Evolutionary conservation across 768 basidiomycete genomes (phyloP).

Genomic region (Tulasnella sp.): DNA sequence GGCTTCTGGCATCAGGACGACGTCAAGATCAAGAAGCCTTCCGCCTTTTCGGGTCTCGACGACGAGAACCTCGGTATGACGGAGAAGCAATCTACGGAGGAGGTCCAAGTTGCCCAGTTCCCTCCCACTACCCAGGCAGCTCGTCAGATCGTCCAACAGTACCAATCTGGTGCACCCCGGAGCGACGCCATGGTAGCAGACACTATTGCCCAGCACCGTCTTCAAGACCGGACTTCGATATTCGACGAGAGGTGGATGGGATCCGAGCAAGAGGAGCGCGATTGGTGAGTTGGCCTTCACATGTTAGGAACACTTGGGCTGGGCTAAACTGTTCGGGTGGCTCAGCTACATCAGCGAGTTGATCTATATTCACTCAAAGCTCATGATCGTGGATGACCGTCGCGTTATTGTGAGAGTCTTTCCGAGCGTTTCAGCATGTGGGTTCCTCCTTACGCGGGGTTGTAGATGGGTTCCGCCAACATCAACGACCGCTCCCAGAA

Average conservation of each 20-base stretch:
- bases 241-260: conserved; percentile 78
- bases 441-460: background rate
- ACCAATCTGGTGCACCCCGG: conserved; percentile 55
- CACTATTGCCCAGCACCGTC: conserved; percentile 75
- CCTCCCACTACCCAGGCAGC: conserved; percentile 68
- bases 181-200: conserved; percentile 60
- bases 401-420: conserved; percentile 65
- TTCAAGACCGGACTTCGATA: conserved; percentile 54
- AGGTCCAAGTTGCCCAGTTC: conserved; percentile 56
- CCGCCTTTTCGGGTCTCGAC: conserved; percentile 1
- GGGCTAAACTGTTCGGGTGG: conserved; percentile 3
- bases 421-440: background rate
- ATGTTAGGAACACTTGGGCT: background rate
- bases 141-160: conserved; percentile 53
- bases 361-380: conserved; percentile 76
- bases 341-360: conserved; percentile 68
- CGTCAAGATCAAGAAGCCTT: conserved; percentile 14
- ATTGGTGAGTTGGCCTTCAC: conserved; percentile 48
- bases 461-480: conserved; percentile 87
- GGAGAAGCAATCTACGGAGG: conserved; percentile 45
- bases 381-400: conserved; percentile 93
- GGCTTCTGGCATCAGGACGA: conserved; percentile 16
- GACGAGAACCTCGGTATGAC: conserved; percentile 15
- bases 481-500: conserved; percentile 54
- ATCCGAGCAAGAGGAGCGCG: conserved; percentile 70